Evolutionary conservation across 176 grass and related monocot species (phyloP).

Genomic region (Hsuehochloa calcarea): DNA sequence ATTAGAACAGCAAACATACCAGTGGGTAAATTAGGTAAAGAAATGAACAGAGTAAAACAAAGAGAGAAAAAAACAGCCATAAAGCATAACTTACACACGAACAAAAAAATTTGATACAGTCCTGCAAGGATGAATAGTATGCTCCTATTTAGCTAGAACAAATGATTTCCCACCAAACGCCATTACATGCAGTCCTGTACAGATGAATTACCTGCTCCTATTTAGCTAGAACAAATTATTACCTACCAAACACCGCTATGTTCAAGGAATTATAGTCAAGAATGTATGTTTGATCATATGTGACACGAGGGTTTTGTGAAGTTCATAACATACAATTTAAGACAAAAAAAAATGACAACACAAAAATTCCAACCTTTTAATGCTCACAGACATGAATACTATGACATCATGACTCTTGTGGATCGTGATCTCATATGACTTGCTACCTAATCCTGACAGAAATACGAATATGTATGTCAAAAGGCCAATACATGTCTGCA

Average conservation of each 20-base stretch:
- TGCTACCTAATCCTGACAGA: constrained; percentile 54
- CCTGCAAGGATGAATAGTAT: background rate
- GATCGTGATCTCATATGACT: constrained; percentile 48
- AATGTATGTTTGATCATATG: background rate
- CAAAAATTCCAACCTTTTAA: constrained; percentile 43
- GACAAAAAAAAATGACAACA: constrained; percentile 13
- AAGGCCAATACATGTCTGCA: constrained; percentile 29
- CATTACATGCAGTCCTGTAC: background rate
- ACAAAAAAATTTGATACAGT: background rate
- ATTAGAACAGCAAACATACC: constrained; percentile 21
- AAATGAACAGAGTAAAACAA: background rate
- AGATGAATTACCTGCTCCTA: background rate
- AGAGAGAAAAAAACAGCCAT: constrained; percentile 1
- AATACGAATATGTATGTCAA: constrained; percentile 38
- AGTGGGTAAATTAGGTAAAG: background rate
- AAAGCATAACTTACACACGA: background rate
- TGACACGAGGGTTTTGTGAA: background rate
- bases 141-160: constrained; percentile 10
- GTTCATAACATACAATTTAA: constrained; percentile 30
- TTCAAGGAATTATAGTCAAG: background rate
- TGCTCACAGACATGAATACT: constrained; percentile 42
- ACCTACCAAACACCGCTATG: background rate
- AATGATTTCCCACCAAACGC: background rate
- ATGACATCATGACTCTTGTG: constrained; percentile 53
- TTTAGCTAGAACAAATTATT: constrained; percentile 13